Evolutionary conservation across 2,329 filamentous ascomycete genomes (phyloP).

Genomic region (Arthrobotrys entomopaga): DNA sequence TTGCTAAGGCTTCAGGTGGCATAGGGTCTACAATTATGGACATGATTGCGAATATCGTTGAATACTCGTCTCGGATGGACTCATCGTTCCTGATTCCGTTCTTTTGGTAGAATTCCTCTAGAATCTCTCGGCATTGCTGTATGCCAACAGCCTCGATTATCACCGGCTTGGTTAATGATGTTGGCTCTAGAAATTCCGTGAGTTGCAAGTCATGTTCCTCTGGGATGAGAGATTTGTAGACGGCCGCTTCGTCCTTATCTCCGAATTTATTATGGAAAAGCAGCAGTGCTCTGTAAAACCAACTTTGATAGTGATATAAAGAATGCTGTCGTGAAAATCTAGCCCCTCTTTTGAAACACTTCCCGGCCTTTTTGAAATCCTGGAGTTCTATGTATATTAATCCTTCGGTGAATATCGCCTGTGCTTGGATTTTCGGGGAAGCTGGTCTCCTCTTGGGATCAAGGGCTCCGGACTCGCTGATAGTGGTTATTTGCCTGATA

Average conservation of each 20-base stretch:
- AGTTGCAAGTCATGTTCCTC: not conserved
- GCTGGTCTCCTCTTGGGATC: not conserved
- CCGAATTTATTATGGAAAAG: not conserved
- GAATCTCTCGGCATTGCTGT: not conserved
- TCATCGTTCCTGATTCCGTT: constrained; percentile 1
- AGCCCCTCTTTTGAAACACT: constrained; percentile 7
- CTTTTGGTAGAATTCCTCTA: constrained; percentile 1
- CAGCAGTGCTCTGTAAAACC: constrained; percentile 1
- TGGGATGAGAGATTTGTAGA: not conserved
- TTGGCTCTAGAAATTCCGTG: not conserved
- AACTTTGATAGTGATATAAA: not conserved
- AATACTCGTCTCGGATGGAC: not conserved
- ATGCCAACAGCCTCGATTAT: not conserved
- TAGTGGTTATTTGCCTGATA: not conserved
- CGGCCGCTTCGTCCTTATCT: not conserved
- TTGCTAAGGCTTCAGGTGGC: not conserved
- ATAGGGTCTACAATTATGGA: not conserved
- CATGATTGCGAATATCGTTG: not conserved
- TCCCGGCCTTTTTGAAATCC: not conserved
- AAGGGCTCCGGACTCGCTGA: not conserved
- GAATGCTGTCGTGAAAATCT: constrained; percentile 3
- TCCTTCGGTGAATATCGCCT: constrained; percentile 1
- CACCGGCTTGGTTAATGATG: not conserved
- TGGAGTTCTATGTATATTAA: not conserved
- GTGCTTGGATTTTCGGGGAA: not conserved